Conservation (phyloP, 257 asterid genomes). For the Solanum verrucosum region DNA sequence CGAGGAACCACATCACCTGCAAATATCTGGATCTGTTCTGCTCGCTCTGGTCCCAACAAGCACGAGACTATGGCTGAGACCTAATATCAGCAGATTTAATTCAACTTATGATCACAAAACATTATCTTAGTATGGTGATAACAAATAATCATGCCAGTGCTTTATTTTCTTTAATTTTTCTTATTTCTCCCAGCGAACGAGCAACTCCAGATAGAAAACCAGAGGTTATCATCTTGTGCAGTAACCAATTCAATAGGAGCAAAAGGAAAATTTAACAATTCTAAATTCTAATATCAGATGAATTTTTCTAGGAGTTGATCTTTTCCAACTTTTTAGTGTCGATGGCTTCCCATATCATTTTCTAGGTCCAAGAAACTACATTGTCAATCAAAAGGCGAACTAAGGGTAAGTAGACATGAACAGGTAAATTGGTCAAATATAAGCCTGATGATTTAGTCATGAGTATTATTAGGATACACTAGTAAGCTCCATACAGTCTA, state of each 20-base stretch:
- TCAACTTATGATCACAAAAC: not conserved
- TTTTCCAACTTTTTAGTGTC: not conserved
- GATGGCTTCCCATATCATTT: not conserved
- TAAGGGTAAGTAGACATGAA: not conserved
- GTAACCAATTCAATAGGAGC: not conserved
- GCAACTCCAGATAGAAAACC: not conserved
- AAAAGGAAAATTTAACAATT: not conserved
- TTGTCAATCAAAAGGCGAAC: not conserved
- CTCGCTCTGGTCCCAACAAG: conserved; percentile 77
- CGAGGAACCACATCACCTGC: conserved; percentile 98
- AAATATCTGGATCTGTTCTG: conserved; percentile 71
- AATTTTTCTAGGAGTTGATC: not conserved
- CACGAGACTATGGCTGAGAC: conserved; percentile 92
- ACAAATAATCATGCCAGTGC: not conserved
- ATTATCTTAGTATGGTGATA: not conserved
- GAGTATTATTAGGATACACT: not conserved
- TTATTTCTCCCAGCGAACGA: not conserved
- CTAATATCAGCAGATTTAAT: conserved; percentile 18
- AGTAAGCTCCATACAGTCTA: not conserved
- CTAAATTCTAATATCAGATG: not conserved
- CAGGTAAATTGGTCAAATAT: not conserved
- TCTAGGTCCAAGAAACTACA: not conserved
- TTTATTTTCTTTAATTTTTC: not conserved
- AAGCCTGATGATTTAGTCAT: not conserved
- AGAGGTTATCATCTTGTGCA: not conserved